phyloP scores from a whole-genome alignment of 805 yeast genomes.

The Metschnikowia cerradonensis region DNA sequence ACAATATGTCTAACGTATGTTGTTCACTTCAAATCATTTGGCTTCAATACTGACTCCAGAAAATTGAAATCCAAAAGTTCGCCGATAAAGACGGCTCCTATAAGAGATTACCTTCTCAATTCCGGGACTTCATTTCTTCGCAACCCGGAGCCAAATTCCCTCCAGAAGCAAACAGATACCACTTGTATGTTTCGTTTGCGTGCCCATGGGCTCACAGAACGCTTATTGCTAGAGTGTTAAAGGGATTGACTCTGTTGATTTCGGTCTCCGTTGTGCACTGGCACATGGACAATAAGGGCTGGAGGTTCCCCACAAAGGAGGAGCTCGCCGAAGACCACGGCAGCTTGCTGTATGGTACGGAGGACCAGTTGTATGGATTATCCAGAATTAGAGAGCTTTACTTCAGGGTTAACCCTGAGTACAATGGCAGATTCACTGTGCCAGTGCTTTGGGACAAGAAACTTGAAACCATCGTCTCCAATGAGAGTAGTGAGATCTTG shows the following conservation, averaged over 20 bases:
- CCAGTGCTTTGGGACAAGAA: slow-evolving; percentile 92
- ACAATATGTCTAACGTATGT: slow-evolving; percentile 5
- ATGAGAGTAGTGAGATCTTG: slow-evolving; percentile 86
- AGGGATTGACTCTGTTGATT: slow-evolving; percentile 60
- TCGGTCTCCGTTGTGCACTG: slow-evolving; percentile 83
- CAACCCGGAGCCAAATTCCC: slow-evolving; percentile 57
- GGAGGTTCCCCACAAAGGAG: slow-evolving; percentile 67
- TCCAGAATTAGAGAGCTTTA: slow-evolving; percentile 67
- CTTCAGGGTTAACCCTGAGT: slow-evolving; percentile 68
- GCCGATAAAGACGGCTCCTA: slow-evolving; percentile 53
- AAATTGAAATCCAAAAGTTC: slow-evolving; percentile 44
- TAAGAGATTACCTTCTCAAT: slow-evolving; percentile 51
- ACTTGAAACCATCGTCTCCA: slow-evolving; percentile 77
- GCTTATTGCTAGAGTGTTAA: slow-evolving; percentile 64
- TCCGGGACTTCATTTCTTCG: slow-evolving; percentile 60
- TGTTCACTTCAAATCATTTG: background rate
- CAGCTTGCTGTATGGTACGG: slow-evolving; percentile 43
- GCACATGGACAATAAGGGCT: slow-evolving; percentile 82
- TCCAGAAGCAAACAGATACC: slow-evolving; percentile 80
- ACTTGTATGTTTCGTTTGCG: slow-evolving; percentile 79
- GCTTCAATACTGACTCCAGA: slow-evolving; percentile 12
- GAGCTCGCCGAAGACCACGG: slow-evolving; percentile 44
- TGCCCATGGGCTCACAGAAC: slow-evolving; percentile 98
- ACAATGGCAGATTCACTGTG: slow-evolving; percentile 82
- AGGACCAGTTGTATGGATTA: slow-evolving; percentile 50